Conservation (phyloP, 768 basidiomycete species). For the Mycena epipterygia region DNA sequence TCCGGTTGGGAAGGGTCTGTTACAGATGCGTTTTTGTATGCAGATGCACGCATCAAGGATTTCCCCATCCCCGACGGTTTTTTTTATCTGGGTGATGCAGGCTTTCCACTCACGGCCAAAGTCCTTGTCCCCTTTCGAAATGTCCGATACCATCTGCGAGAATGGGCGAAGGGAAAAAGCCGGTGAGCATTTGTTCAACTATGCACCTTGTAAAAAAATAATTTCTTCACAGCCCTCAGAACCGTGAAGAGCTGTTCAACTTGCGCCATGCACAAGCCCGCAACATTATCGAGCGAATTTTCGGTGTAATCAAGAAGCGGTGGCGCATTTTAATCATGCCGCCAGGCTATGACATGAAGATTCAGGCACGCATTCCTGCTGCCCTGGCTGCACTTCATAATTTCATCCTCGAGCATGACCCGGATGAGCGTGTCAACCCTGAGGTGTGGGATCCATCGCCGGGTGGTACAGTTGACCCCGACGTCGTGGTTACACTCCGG, state of each 20-base stretch:
- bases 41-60: conserved; percentile 39
- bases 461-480: conserved; percentile 1
- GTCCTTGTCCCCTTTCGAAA: conserved; percentile 46
- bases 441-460: conserved; percentile 11
- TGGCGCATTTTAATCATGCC: conserved; percentile 34
- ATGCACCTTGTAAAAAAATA: neutral
- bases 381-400: conserved; percentile 43
- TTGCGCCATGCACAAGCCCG: conserved; percentile 36
- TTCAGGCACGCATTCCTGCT: conserved; percentile 39
- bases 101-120: conserved; percentile 40
- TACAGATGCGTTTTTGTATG: conserved; percentile 40
- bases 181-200: conserved; percentile 4
- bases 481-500: neutral
- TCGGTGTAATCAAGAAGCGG: neutral
- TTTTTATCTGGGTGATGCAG: conserved; percentile 51
- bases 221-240: conserved; percentile 13
- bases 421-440: conserved; percentile 13
- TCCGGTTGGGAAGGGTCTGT: conserved; percentile 50
- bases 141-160: conserved; percentile 48
- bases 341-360: conserved; percentile 30
- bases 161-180: conserved; percentile 41
- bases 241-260: conserved; percentile 31
- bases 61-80: conserved; percentile 40
- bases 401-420: conserved; percentile 41
- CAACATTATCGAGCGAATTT: conserved; percentile 1